Evolutionary conservation across 2,329 filamentous ascomycete genomes (phyloP), one percentile per base, ranked within the genome.

Genomic region (Boeremia exigua): DNA sequence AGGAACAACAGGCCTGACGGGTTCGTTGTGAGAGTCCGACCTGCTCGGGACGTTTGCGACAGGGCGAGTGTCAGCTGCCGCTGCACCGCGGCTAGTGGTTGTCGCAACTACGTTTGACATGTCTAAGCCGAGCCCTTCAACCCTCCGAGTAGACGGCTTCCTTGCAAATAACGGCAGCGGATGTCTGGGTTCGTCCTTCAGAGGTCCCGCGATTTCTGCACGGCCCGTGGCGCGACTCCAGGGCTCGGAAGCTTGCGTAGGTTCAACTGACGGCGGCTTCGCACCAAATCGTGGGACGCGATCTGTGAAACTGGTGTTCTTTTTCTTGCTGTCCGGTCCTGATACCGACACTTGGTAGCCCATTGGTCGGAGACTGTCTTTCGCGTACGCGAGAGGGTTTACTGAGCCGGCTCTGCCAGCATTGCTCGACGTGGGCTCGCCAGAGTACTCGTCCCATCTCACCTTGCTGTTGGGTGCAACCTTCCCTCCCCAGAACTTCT

Each of bases 181-280:
- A 12, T 82, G 82, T 55, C 79, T 77, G 37, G 77, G 78, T 32
- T 85, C 84, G 68, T 91, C 88, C 67, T 80, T 82, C 33, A 91
- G 82, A 3, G 88, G 86, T 39, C 82, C 81, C 30, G 90, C 82
- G 52, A 91, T 80, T 32, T 84, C 79, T 37, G 82, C 82, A 61
- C 89, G 84, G 27, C 90, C 90, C 70, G 87, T 91, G 33, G 86
- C 86, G 15, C 89, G 89, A 65, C 87, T 88, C 90, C 90, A 92
- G 54, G 86, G 79, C 48, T 79, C 76, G 38, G 75, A 74, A 17
- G 59, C 61, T 49, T 64, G 67, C 5, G 86, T 79, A 47, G 69
- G 78, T 25, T 81, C 78, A 58, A 65, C 44, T n/a, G 65, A 62
- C 14, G 68, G 49, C 19, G 66, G 59, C 39, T 63, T 70, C 17